Conservation (phyloP, 768 basidiomycete species). For the Termitomyces sp. region DNA sequence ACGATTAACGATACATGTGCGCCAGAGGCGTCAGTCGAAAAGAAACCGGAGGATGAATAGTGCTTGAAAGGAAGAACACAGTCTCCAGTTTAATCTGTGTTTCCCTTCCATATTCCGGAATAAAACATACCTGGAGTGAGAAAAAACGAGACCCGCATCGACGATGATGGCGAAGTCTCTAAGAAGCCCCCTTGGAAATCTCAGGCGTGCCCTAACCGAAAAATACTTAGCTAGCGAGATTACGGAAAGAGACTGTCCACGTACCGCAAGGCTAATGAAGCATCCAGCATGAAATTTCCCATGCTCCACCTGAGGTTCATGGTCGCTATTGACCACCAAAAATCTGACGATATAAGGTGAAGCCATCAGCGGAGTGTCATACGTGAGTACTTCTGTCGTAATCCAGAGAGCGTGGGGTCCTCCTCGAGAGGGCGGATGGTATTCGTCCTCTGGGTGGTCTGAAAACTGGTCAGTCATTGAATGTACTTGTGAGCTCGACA, state of each 20-base stretch:
- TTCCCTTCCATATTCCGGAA: too few relatives aligned
- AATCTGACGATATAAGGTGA: background rate
- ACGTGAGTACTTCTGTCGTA: background rate
- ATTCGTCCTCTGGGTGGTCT: too few relatives aligned
- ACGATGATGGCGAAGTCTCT: background rate
- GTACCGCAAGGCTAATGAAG: background rate
- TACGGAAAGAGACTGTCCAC: background rate
- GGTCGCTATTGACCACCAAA: background rate
- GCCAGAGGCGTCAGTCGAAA: background rate
- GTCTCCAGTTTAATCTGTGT: background rate
- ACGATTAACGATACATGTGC: background rate
- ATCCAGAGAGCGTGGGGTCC: background rate
- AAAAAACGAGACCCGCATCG: background rate
- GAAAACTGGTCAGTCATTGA: too few relatives aligned
- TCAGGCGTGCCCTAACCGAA: background rate
- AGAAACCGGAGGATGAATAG: background rate
- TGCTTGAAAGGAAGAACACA: background rate
- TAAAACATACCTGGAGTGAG: background rate
- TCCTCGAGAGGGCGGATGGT: too few relatives aligned
- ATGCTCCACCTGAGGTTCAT: background rate
- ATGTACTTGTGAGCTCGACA: too few relatives aligned
- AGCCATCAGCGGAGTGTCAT: background rate
- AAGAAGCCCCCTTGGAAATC: background rate
- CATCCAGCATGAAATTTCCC: background rate
- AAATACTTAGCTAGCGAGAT: background rate